Evolutionary conservation across 2,329 filamentous ascomycete species (phyloP).

Genomic region (Neonectria neomacrospora): DNA sequence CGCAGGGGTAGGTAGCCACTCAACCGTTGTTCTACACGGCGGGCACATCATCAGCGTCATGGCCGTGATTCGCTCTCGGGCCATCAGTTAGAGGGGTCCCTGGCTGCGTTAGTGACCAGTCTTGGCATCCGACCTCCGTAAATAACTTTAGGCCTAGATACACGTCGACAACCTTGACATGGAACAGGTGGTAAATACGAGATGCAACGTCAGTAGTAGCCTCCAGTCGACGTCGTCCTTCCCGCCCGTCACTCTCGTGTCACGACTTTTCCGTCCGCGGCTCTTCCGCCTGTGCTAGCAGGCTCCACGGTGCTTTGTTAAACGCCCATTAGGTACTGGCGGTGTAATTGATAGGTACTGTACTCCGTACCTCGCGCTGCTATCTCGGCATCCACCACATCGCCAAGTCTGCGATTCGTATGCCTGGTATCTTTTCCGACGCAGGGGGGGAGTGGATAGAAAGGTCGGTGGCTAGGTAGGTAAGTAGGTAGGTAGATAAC

Average conservation of each 20-base stretch:
- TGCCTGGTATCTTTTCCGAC: conserved; percentile 2
- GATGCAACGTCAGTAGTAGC: conserved; percentile 15
- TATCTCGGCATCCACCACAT: conserved; percentile 13
- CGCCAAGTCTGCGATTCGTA: conserved; percentile 18
- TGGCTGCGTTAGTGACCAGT: conserved; percentile 11
- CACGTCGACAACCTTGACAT: background rate
- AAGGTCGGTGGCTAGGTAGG: background rate
- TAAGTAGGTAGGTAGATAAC: conserved; percentile 3
- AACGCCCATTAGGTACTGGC: conserved; percentile 17
- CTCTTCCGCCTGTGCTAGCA: background rate
- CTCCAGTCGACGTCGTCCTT: background rate
- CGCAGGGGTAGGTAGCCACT: background rate
- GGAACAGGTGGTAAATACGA: conserved; percentile 21
- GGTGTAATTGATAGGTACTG: background rate
- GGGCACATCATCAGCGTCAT: conserved; percentile 9
- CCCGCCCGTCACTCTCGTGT: background rate
- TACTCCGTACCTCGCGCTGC: conserved; percentile 7
- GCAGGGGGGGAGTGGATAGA: background rate
- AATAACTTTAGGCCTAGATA: no score
- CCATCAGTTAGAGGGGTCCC: conserved; percentile 4
- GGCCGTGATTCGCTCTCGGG: background rate
- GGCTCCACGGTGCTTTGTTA: background rate
- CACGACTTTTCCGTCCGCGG: background rate
- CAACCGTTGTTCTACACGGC: background rate
- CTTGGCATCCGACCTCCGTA: no score